Percentiles rank a stretch among this genome's conserved stretches.
Conservation (phyloP, 139 green algal species). For the Zygnema circumcarinatum region DNA sequence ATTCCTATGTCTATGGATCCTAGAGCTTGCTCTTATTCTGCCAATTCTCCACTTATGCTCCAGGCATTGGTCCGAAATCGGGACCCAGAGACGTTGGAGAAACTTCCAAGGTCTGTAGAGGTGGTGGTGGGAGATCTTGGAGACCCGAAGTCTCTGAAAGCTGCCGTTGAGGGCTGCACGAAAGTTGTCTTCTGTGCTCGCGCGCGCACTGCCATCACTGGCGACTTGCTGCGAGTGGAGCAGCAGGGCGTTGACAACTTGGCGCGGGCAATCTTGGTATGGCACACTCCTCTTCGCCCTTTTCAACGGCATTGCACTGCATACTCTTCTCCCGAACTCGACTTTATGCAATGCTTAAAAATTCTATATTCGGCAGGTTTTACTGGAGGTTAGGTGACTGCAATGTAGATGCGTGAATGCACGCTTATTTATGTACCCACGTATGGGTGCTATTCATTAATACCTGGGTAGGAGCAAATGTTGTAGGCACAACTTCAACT, state of each 20-base stretch:
- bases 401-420: no score
- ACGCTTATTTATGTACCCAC: no score
- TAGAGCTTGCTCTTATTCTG: neutral
- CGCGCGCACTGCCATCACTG: slow-evolving; percentile 34
- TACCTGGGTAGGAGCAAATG: no score
- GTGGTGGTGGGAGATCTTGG: slow-evolving; percentile 87
- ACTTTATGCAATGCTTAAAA: no score
- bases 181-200: slow-evolving; percentile 81
- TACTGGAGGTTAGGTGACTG: no score
- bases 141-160: slow-evolving; percentile 74
- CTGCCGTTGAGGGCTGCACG: slow-evolving; percentile 81
- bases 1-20: no score
- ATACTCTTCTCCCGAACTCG: no score
- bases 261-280: slow-evolving; percentile 46
- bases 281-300: slow-evolving; percentile 6
- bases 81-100: slow-evolving; percentile 49
- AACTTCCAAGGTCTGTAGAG: slow-evolving; percentile 79
- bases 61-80: slow-evolving; percentile 75
- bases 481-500: no score
- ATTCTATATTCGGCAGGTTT: no score
- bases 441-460: no score
- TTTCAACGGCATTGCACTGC: neutral
- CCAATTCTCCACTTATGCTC: neutral
- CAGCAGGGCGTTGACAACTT: slow-evolving; percentile 53
- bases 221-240: slow-evolving; percentile 62